phyloP scores from a whole-genome alignment of 192 early-diverging fungal genomes.

The Dimargaris verticillata region DNA sequence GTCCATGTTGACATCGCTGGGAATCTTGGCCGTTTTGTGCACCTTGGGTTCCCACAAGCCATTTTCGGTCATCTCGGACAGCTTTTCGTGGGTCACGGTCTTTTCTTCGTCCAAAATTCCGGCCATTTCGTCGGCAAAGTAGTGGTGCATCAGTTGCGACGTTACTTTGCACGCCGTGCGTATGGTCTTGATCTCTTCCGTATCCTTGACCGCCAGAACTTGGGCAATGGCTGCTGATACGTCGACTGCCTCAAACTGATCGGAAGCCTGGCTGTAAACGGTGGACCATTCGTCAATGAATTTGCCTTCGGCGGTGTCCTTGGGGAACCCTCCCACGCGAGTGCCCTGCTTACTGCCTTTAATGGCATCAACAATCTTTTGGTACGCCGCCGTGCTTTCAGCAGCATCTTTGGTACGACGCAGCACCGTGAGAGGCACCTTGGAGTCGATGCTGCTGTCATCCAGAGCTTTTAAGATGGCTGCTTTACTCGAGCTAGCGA shows the following conservation, averaged over 20 bases:
- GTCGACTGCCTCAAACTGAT: constrained; percentile 47
- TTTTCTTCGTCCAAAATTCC: constrained; percentile 76
- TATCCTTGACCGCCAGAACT: constrained; percentile 75
- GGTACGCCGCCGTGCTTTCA: constrained; percentile 48
- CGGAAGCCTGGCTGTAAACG: constrained; percentile 29
- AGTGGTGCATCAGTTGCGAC: constrained; percentile 63
- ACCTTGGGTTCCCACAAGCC: constrained; percentile 49
- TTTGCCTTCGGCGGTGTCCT: constrained; percentile 61
- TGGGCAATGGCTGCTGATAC: constrained; percentile 48
- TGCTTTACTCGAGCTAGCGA: constrained; percentile 74
- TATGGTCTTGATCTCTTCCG: constrained; percentile 64
- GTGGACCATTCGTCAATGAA: constrained; percentile 64
- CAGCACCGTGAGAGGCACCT: constrained; percentile 59
- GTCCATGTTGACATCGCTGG: constrained; percentile 50
- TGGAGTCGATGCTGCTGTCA: constrained; percentile 20
- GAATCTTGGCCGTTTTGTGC: constrained; percentile 44
- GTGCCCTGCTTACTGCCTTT: constrained; percentile 14
- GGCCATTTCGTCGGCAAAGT: constrained; percentile 73
- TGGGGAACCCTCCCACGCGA: constrained; percentile 57
- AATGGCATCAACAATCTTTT: constrained; percentile 35
- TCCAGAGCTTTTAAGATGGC: constrained; percentile 45
- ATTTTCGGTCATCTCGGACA: constrained; percentile 57
- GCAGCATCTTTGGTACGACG: constrained; percentile 57
- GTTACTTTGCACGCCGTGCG: constrained; percentile 55
- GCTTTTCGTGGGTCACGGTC: constrained; percentile 64